Conservation (phyloP, 1,139 yeast genomes). For the Nakaseomyces kungkrabaensis region DNA sequence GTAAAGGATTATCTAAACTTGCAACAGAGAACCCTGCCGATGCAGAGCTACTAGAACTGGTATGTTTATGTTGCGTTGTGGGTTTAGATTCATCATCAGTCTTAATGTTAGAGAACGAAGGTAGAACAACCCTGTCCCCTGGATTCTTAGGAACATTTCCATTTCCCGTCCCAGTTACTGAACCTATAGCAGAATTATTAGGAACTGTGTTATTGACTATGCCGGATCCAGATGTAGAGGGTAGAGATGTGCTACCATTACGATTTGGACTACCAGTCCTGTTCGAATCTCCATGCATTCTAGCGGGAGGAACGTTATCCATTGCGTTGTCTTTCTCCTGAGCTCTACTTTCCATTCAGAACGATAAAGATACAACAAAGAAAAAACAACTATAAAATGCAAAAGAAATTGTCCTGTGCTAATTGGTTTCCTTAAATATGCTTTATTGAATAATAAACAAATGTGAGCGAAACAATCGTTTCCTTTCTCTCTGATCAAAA, state of each 20-base stretch:
- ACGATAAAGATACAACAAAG: background rate
- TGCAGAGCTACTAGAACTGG: constrained; percentile 4
- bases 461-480: too few species aligned
- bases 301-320: background rate
- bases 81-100: background rate
- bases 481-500: too few species aligned
- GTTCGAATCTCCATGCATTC: background rate
- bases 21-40: constrained; percentile 21
- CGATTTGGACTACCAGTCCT: background rate
- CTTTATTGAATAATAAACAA: too few species aligned
- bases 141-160: background rate
- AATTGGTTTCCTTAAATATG: background rate
- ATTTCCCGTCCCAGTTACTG: background rate
- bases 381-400: background rate
- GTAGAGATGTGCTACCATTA: background rate
- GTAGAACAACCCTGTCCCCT: background rate
- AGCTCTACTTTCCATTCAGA: background rate
- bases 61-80: background rate
- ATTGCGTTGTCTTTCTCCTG: background rate
- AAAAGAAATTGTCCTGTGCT: background rate
- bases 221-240: background rate
- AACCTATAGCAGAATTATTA: background rate
- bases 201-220: background rate
- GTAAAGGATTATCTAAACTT: constrained; percentile 25
- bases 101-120: background rate